These are phyloP conservation scores for Candida succiphila DNA, from an alignment of 805 yeast genomes.

Conservation along the genomic window DNA sequence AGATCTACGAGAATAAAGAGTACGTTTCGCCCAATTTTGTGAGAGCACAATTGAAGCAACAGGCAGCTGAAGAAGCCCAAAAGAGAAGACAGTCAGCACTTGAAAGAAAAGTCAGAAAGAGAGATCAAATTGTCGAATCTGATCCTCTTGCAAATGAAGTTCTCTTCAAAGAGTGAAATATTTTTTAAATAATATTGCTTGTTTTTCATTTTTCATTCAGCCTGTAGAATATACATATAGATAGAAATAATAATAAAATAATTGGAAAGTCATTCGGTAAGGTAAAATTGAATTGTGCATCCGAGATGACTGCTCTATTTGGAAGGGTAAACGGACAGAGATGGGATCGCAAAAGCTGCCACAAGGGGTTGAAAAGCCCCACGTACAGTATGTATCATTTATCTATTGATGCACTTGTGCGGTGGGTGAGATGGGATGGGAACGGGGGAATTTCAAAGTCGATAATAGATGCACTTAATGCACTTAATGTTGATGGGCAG, in stretches of 20 bases:
- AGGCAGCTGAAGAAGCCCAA: conserved; percentile 71
- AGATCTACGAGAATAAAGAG: conserved; percentile 93
- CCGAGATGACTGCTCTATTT: too few species aligned
- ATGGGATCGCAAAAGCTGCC: too few species aligned
- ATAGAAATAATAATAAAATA: background rate
- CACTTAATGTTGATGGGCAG: too few species aligned
- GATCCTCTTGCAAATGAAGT: conserved; percentile 80
- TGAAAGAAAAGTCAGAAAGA: conserved; percentile 63
- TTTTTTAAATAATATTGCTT: background rate
- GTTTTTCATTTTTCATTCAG: background rate
- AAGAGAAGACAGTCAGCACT: conserved; percentile 72
- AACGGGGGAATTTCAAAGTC: too few species aligned
- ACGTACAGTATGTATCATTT: too few species aligned
- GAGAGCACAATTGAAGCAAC: conserved; percentile 77
- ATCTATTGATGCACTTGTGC: too few species aligned
- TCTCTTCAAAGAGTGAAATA: conserved; percentile 43
- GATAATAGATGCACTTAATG: too few species aligned
- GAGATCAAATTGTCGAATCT: conserved; percentile 62
- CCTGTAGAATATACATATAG: background rate
- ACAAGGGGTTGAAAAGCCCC: too few species aligned
- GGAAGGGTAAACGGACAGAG: too few species aligned
- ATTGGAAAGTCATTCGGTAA: too few species aligned
- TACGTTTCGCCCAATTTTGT: conserved; percentile 93
- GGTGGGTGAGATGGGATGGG: too few species aligned
- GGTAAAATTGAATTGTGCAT: too few species aligned